These are phyloP conservation scores for Xylaria arbuscula DNA, from an alignment of 2,329 filamentous ascomycete species.

Conservation along the genomic window DNA sequence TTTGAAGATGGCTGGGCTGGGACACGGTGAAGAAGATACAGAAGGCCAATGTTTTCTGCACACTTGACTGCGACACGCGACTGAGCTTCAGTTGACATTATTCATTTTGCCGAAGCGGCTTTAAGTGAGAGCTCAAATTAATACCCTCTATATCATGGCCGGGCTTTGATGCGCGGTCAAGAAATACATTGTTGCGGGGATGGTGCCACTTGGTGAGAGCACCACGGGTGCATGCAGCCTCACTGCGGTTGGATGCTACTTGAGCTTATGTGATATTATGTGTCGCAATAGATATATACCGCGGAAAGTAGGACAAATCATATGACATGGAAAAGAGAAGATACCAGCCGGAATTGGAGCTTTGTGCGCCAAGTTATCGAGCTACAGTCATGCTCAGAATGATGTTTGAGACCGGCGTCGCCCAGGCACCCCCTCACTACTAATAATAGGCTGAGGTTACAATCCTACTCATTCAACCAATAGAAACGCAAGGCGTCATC, in stretches of 20 bases:
- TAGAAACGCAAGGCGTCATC: background rate
- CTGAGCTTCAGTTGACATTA: conserved; percentile 15
- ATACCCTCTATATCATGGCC: background rate
- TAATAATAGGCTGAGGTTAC: background rate
- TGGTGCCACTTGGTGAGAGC: background rate
- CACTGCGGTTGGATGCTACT: conserved; percentile 3
- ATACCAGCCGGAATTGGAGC: background rate
- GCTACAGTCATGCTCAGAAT: background rate
- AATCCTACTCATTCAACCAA: background rate
- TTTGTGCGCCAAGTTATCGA: background rate
- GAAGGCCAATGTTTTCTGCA: conserved; percentile 46
- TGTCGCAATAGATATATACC: background rate
- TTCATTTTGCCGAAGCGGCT: no score
- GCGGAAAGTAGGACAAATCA: conserved; percentile 16
- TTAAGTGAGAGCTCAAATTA: background rate
- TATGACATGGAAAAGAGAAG: conserved; percentile 5
- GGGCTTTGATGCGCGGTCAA: background rate
- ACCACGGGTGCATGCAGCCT: conserved; percentile 6
- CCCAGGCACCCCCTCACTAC: background rate
- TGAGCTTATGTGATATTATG: conserved; percentile 3
- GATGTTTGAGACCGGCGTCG: background rate
- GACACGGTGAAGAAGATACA: conserved; percentile 46
- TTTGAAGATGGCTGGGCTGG: conserved; percentile 41
- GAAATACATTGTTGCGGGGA: conserved; percentile 14
- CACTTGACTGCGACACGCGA: conserved; percentile 31